Conservation (phyloP, 306 rosid species). For the Pyrus pyrifolia region DNA sequence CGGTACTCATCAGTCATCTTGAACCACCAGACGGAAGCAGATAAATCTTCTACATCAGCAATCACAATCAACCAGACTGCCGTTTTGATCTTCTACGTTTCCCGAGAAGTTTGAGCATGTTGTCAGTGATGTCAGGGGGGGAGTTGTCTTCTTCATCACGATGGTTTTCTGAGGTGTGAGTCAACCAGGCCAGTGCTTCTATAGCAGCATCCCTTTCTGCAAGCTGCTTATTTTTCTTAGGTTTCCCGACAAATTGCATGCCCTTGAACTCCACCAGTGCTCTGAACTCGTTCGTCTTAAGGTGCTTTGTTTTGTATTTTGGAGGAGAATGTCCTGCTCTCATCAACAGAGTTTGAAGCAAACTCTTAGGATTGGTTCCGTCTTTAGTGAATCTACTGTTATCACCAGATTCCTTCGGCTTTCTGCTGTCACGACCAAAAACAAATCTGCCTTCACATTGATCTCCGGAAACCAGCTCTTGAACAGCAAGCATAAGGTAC, state of each 20-base stretch:
- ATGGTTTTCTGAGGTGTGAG: slow-evolving; percentile 72
- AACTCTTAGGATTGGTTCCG: slow-evolving; percentile 87
- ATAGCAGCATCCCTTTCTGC: slow-evolving; percentile 96
- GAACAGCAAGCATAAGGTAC: slow-evolving; percentile 77
- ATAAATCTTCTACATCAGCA: neutral
- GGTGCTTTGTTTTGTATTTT: slow-evolving; percentile 91
- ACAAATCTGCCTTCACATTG: slow-evolving; percentile 97
- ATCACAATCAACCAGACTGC: slow-evolving; percentile 28
- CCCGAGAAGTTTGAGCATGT: slow-evolving; percentile 94
- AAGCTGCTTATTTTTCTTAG: slow-evolving; percentile 86
- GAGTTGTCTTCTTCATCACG: slow-evolving; percentile 44
- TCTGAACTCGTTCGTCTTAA: slow-evolving; percentile 89
- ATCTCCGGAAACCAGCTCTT: slow-evolving; percentile 79
- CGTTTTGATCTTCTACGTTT: slow-evolving; percentile 69
- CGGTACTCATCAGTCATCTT: neutral
- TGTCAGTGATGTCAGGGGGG: slow-evolving; percentile 74
- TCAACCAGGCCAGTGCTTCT: slow-evolving; percentile 96
- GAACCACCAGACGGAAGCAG: neutral
- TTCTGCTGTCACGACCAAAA: slow-evolving; percentile 79
- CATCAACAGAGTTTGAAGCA: slow-evolving; percentile 88
- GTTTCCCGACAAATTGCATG: slow-evolving; percentile 96
- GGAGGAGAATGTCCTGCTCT: slow-evolving; percentile 95
- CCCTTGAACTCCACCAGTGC: slow-evolving; percentile 95
- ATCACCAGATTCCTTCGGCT: slow-evolving; percentile 42
- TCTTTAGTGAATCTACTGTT: slow-evolving; percentile 66